Evolutionary conservation across 306 rosid genomes (phyloP).

Genomic region (Arachis stenosperma): DNA sequence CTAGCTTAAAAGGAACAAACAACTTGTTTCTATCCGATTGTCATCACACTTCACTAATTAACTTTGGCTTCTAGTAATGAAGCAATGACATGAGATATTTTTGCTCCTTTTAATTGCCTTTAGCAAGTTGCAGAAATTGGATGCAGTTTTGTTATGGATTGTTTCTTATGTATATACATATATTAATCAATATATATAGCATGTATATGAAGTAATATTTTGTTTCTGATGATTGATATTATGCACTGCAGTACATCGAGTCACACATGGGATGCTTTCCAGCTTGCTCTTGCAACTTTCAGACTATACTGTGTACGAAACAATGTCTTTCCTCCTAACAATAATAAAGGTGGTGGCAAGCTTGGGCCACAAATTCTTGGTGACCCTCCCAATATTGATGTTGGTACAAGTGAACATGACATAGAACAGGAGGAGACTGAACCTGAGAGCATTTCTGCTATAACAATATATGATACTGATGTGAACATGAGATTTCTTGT

Average conservation of each 20-base stretch:
- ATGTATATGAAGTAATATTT: slow-evolving; percentile 2
- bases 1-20: too few relatives aligned
- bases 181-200: not conserved
- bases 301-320: slow-evolving; percentile 68
- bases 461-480: slow-evolving; percentile 78
- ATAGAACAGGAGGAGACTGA: slow-evolving; percentile 69
- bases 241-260: slow-evolving; percentile 71
- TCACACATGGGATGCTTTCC: slow-evolving; percentile 99
- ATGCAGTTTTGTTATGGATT: slow-evolving; percentile 1
- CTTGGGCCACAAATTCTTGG: slow-evolving; percentile 79
- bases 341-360: slow-evolving; percentile 51
- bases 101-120: slow-evolving; percentile 20
- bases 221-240: slow-evolving; percentile 40
- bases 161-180: too few relatives aligned
- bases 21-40: not conserved
- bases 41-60: slow-evolving; percentile 13
- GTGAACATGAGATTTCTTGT: slow-evolving; percentile 80
- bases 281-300: slow-evolving; percentile 85
- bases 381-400: slow-evolving; percentile 59
- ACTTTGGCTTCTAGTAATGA: slow-evolving; percentile 13
- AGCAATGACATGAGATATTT: slow-evolving; percentile 19
- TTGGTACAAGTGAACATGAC: slow-evolving; percentile 61
- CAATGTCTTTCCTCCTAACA: slow-evolving; percentile 46
- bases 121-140: slow-evolving; percentile 8
- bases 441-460: slow-evolving; percentile 60